A percentile compares a stretch with the other conserved stretches of the same genome.
Conservation (phyloP, 1,284 basidiomycete genomes). For the Microbotryum intermedium region DNA sequence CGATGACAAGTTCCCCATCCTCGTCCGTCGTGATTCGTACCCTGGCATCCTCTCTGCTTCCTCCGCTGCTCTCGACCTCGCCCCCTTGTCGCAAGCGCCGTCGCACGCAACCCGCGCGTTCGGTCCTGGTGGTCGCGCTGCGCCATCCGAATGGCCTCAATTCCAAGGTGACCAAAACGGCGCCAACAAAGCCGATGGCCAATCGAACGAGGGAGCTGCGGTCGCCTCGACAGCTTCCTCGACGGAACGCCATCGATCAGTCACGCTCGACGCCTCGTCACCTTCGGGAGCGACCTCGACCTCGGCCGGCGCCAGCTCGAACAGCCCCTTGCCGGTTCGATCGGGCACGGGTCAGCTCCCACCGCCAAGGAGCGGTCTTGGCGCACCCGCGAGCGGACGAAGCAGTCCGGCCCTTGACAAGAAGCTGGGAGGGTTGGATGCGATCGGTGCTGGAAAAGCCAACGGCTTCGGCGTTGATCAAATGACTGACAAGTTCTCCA, state of each 20-base stretch:
- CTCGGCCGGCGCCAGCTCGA: constrained; percentile 5
- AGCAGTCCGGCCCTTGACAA: constrained; percentile 9
- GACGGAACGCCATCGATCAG: constrained; percentile 12
- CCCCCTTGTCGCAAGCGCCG: constrained; percentile 73
- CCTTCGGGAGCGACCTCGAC: constrained; percentile 4
- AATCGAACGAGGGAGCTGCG: constrained; percentile 1
- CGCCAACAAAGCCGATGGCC: background rate
- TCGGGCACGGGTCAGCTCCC: background rate
- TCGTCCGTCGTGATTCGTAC: constrained; percentile 40
- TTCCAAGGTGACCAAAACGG: constrained; percentile 44
- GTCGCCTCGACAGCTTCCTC: constrained; percentile 1
- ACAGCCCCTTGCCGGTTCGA: background rate
- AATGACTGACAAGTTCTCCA: constrained; percentile 27
- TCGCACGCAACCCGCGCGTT: constrained; percentile 53
- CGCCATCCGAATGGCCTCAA: constrained; percentile 69
- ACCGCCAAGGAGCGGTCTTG: constrained; percentile 8
- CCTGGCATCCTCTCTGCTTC: constrained; percentile 63
- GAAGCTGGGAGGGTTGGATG: constrained; percentile 4
- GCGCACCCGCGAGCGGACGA: constrained; percentile 5
- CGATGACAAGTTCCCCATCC: constrained; percentile 68
- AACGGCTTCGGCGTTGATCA: constrained; percentile 17
- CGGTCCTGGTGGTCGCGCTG: constrained; percentile 37
- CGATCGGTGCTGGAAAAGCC: background rate
- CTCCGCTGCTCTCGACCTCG: constrained; percentile 84
- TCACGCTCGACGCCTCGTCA: constrained; percentile 11